Conservation (phyloP, 2,329 filamentous ascomycete genomes). For the Chalara sp. region DNA sequence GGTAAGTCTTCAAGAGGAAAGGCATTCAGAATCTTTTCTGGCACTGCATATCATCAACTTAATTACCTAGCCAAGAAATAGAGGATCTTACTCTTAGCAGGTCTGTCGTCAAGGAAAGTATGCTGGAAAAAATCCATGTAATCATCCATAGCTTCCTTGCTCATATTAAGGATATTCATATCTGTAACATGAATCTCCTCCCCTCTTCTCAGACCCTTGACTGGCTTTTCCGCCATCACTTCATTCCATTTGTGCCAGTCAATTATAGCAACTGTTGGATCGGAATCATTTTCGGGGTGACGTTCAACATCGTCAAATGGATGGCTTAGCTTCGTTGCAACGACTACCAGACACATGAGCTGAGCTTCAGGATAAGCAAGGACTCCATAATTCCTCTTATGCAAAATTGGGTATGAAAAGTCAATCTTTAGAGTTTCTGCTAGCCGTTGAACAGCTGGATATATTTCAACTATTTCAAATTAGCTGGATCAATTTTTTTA, state of each 20-base stretch:
- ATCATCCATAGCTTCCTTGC: conserved; percentile 56
- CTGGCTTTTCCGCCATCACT: conserved; percentile 32
- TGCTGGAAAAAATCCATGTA: conserved; percentile 76
- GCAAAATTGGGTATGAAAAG: conserved; percentile 50
- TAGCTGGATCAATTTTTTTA: background rate
- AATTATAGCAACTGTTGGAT: conserved; percentile 53
- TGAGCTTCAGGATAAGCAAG: conserved; percentile 68
- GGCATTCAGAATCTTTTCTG: conserved; percentile 26
- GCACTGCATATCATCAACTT: conserved; percentile 15
- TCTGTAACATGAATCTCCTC: conserved; percentile 51
- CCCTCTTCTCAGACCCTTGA: conserved; percentile 28
- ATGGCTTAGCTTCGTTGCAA: conserved; percentile 73
- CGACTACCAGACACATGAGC: conserved; percentile 62
- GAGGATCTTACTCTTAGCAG: conserved; percentile 29
- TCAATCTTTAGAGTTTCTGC: conserved; percentile 33
- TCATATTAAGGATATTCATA: conserved; percentile 56
- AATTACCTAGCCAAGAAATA: background rate
- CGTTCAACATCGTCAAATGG: conserved; percentile 59
- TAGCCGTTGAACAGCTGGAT: conserved; percentile 50
- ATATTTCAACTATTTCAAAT: conserved; percentile 53
- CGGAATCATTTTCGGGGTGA: conserved; percentile 40
- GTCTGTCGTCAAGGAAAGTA: conserved; percentile 48
- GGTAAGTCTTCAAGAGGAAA: conserved; percentile 26
- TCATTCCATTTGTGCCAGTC: conserved; percentile 68
- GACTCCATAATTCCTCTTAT: conserved; percentile 34